phyloP scores from a whole-genome alignment of 2,329 filamentous ascomycete genomes.

The Capronia coronata region DNA sequence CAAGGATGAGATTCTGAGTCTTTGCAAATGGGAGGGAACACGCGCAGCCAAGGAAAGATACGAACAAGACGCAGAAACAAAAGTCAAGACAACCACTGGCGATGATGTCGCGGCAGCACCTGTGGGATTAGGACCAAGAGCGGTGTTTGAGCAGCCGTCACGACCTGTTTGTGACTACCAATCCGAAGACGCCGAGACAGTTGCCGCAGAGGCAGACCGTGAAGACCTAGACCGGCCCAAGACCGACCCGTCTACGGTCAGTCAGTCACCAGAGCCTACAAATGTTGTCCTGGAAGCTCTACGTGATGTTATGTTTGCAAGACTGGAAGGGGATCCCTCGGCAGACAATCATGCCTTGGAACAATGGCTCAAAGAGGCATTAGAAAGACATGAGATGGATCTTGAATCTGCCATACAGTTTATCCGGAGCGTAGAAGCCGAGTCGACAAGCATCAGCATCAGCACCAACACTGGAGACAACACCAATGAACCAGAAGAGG shows the following conservation, averaged over 20 bases:
- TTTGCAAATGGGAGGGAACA: conserved; percentile 55
- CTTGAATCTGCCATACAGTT: conserved; percentile 15
- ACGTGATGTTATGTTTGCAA: conserved; percentile 14
- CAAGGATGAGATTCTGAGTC: conserved; percentile 52
- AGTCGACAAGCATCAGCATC: conserved; percentile 1
- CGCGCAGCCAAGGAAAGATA: conserved; percentile 44
- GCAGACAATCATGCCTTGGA: conserved; percentile 39
- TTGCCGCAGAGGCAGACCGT: neutral
- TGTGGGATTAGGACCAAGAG: conserved; percentile 15
- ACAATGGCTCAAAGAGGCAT: conserved; percentile 53
- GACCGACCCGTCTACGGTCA: conserved; percentile 1
- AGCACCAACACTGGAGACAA: neutral
- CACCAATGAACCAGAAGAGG: neutral
- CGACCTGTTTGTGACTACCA: neutral
- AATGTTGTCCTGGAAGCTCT: conserved; percentile 11
- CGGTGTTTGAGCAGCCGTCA: conserved; percentile 11
- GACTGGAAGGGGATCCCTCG: conserved; percentile 8
- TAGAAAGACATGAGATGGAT: conserved; percentile 35
- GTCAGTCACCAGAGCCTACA: neutral
- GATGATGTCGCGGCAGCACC: conserved; percentile 42
- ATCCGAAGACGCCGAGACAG: conserved; percentile 3
- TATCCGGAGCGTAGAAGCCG: conserved; percentile 9
- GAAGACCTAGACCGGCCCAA: conserved; percentile 30
- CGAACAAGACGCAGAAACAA: conserved; percentile 51
- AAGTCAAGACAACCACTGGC: conserved; percentile 56